Conservation (phyloP, 305 asterid genomes). For the Solanum hybrid region DNA sequence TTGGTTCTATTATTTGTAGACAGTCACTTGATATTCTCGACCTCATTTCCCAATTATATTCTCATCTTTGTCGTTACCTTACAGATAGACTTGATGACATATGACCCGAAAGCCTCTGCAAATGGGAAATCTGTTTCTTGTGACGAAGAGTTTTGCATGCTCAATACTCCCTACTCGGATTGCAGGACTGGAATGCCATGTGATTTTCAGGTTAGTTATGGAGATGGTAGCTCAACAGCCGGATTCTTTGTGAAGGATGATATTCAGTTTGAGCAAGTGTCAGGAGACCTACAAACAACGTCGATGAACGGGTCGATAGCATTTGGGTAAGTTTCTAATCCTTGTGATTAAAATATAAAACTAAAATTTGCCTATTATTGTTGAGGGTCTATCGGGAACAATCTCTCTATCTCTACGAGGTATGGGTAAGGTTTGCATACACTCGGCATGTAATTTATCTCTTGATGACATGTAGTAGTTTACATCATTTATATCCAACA, state of each 20-base stretch:
- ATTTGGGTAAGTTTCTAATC: conserved; percentile 57
- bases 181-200: conserved; percentile 72
- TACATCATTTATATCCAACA: conserved; percentile 24
- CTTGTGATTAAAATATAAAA: not conserved
- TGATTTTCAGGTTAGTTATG: conserved; percentile 53
- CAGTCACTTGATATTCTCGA: not conserved
- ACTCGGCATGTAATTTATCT: not conserved
- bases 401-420: not conserved
- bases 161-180: conserved; percentile 34
- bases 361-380: not conserved
- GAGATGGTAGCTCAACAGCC: conserved; percentile 71
- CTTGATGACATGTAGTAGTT: not conserved
- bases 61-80: conserved; percentile 4
- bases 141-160: conserved; percentile 72
- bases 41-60: not conserved
- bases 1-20: not conserved
- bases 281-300: conserved; percentile 55
- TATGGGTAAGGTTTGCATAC: not conserved
- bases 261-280: conserved; percentile 55
- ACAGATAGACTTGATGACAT: conserved; percentile 67
- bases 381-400: not conserved
- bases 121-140: conserved; percentile 53
- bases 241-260: conserved; percentile 69
- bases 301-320: conserved; percentile 54
- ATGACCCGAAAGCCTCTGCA: conserved; percentile 62